A percentile compares a stretch with the other conserved stretches of the same genome.
Evolutionary conservation across 1,284 basidiomycete genomes (phyloP).

Genomic region (Dichomitus squalens): DNA sequence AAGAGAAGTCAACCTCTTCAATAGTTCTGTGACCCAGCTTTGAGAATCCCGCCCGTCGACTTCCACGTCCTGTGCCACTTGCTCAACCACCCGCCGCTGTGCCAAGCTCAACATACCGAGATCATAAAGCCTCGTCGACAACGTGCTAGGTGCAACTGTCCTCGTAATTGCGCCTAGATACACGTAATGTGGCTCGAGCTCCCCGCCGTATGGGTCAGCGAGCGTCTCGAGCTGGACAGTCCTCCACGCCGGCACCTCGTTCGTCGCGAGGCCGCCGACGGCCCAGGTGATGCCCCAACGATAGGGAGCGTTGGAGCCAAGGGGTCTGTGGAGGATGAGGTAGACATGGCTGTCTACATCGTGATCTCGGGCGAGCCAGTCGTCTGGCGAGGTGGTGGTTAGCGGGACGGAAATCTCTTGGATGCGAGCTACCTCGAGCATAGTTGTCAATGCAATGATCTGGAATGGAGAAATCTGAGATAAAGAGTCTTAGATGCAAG

Average conservation of each 20-base stretch:
- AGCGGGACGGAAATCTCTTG: slow-evolving; percentile 2
- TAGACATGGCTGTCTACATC: slow-evolving; percentile 19
- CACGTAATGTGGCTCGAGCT: slow-evolving; percentile 15
- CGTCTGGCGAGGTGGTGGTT: slow-evolving; percentile 13
- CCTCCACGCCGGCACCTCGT: slow-evolving; percentile 17
- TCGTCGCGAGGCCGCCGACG: slow-evolving; percentile 3
- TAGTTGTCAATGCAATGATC: no score
- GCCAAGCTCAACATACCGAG: slow-evolving; percentile 11
- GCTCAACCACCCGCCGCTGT: slow-evolving; percentile 12
- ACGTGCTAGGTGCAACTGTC: slow-evolving; percentile 13
- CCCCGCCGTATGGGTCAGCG: slow-evolving; percentile 13
- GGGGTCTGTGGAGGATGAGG: slow-evolving; percentile 16
- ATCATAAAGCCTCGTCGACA: slow-evolving; percentile 12
- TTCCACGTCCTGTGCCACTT: slow-evolving; percentile 8
- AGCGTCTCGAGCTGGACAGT: slow-evolving; percentile 19
- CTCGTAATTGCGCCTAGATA: slow-evolving; percentile 23
- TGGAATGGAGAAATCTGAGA: no score
- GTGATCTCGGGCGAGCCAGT: slow-evolving; percentile 24
- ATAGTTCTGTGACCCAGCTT: slow-evolving; percentile 15
- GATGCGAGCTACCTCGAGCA: slow-evolving; percentile 11
- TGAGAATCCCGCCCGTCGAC: background rate
- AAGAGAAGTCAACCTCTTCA: slow-evolving; percentile 11
- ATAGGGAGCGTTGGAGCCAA: background rate
- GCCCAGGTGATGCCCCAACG: slow-evolving; percentile 21
- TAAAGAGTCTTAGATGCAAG: no score